Percentiles rank a stretch among this genome's conserved stretches.
Conservation (phyloP, 2,329 filamentous ascomycete species). For the Trichoderma sp. region DNA sequence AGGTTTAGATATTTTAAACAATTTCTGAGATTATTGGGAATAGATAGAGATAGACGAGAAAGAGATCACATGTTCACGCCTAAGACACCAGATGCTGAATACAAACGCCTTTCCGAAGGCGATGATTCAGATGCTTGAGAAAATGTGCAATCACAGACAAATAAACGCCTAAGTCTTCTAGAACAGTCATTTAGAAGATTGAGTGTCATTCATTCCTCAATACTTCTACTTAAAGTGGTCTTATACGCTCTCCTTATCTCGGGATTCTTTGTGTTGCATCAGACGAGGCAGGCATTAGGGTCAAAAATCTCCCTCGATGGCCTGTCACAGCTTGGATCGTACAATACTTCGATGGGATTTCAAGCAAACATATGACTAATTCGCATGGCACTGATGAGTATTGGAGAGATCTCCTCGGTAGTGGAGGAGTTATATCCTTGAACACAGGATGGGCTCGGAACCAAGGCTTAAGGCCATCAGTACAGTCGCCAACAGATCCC, state of each 20-base stretch:
- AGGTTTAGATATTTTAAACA: background rate
- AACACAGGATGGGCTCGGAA: slow-evolving; percentile 18
- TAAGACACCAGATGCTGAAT: background rate
- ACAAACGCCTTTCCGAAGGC: background rate
- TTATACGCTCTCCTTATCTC: background rate
- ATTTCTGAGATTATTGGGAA: background rate
- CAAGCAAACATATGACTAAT: background rate
- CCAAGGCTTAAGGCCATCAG: slow-evolving; percentile 18
- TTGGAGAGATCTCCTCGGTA: slow-evolving; percentile 7
- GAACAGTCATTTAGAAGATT: background rate
- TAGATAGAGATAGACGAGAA: too few relatives aligned
- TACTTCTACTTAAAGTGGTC: background rate
- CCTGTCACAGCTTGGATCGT: background rate
- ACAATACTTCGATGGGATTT: background rate
- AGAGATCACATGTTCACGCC: background rate
- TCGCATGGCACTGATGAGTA: background rate
- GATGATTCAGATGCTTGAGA: background rate
- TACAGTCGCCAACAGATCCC: slow-evolving; percentile 19
- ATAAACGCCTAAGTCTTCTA: background rate
- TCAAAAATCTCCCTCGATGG: background rate
- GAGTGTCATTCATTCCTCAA: background rate
- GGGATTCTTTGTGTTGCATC: background rate
- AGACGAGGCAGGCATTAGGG: background rate
- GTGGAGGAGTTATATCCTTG: slow-evolving; percentile 19
- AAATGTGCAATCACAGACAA: background rate